Percentiles rank a stretch among this genome's conserved stretches.
phyloP scores from a whole-genome alignment of 2,329 filamentous ascomycete species.

The Chrysosporium queenslandicum region DNA sequence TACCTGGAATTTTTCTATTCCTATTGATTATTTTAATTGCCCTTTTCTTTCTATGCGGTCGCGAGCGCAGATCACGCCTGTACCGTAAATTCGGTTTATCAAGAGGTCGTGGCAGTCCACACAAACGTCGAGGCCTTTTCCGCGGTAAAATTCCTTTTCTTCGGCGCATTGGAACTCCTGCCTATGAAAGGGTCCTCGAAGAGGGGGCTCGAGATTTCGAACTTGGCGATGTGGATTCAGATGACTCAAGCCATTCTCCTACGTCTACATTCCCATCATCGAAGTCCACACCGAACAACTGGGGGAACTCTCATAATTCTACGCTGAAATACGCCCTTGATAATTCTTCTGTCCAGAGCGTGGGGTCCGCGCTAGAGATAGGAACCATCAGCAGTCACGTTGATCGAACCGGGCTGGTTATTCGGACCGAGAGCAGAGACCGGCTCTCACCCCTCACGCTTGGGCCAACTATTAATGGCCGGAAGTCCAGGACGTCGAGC shows the following conservation, averaged over 20 bases:
- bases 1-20: slow-evolving; percentile 68
- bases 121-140: slow-evolving; percentile 49
- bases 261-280: slow-evolving; percentile 46
- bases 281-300: slow-evolving; percentile 29
- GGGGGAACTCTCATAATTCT: slow-evolving; percentile 20
- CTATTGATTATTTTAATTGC: slow-evolving; percentile 60
- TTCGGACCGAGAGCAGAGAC: slow-evolving; percentile 79
- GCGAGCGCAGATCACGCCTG: slow-evolving; percentile 59
- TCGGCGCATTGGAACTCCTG: slow-evolving; percentile 30
- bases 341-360: slow-evolving; percentile 32
- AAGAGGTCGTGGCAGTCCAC: slow-evolving; percentile 27
- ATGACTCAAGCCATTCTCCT: slow-evolving; percentile 52
- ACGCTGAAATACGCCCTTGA: slow-evolving; percentile 32
- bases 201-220: slow-evolving; percentile 70
- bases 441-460: slow-evolving; percentile 51
- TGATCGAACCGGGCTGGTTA: slow-evolving; percentile 61
- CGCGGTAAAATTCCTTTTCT: slow-evolving; percentile 33
- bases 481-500: slow-evolving; percentile 37
- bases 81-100: slow-evolving; percentile 44
- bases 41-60: slow-evolving; percentile 65
- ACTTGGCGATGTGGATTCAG: slow-evolving; percentile 54
- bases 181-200: slow-evolving; percentile 79
- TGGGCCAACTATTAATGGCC: slow-evolving; percentile 40
- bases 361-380: slow-evolving; percentile 26
- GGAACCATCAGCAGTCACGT: slow-evolving; percentile 28